Evolutionary conservation across 2,329 filamentous ascomycete genomes (phyloP).

Genomic region (Aspergillus sp.): DNA sequence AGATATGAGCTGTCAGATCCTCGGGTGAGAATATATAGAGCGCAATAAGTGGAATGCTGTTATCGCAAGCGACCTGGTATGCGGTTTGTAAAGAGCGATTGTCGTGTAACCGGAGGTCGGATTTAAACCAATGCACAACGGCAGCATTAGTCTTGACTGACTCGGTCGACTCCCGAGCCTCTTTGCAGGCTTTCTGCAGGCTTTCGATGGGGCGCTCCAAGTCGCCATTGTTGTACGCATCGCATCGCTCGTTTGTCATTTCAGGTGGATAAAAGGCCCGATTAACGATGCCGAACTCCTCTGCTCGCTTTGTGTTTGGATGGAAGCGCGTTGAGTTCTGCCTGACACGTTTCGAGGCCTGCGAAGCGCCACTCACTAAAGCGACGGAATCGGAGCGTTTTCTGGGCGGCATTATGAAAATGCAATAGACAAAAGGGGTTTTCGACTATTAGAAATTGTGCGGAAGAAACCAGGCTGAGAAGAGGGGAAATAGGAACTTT

Average conservation of each 20-base stretch:
- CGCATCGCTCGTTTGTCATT: slow-evolving; percentile 71
- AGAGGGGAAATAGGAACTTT: too few relatives aligned
- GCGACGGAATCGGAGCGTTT: slow-evolving; percentile 18
- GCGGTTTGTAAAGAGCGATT: slow-evolving; percentile 64
- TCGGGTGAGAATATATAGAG: slow-evolving; percentile 74
- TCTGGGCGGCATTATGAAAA: slow-evolving; percentile 17
- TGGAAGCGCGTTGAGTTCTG: slow-evolving; percentile 16
- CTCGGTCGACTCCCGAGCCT: slow-evolving; percentile 49
- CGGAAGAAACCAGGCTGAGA: too few relatives aligned
- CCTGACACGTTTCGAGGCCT: slow-evolving; percentile 12
- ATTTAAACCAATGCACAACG: slow-evolving; percentile 87
- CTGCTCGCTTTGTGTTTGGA: slow-evolving; percentile 30
- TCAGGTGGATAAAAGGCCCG: slow-evolving; percentile 75
- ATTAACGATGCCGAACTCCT: slow-evolving; percentile 54
- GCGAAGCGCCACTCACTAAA: slow-evolving; percentile 3
- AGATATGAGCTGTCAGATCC: slow-evolving; percentile 74
- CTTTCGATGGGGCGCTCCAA: slow-evolving; percentile 65
- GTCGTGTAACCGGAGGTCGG: slow-evolving; percentile 63
- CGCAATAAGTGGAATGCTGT: slow-evolving; percentile 62
- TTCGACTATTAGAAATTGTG: too few relatives aligned
- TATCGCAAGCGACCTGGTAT: slow-evolving; percentile 54
- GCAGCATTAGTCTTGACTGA: slow-evolving; percentile 47
- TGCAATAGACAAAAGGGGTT: too few relatives aligned
- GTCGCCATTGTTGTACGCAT: slow-evolving; percentile 60
- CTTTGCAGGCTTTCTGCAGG: slow-evolving; percentile 51